Evolutionary conservation across 1,284 basidiomycete genomes (phyloP).

Genomic region (Malassezia dermatis): DNA sequence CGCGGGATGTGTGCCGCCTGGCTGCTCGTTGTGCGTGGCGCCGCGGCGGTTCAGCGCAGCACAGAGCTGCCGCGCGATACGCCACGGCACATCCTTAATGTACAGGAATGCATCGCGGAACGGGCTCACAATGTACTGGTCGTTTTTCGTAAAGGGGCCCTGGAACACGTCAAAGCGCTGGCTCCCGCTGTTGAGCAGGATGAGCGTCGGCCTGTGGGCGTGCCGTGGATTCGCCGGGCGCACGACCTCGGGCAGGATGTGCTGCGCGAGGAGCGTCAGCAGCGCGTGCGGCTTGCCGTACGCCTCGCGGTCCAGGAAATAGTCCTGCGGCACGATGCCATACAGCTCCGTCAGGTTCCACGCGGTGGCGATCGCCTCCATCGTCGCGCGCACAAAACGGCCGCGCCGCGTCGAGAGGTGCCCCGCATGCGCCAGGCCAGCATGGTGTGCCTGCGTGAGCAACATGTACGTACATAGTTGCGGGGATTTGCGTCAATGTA

Average conservation of each 20-base stretch:
- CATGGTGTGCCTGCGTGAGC: conserved; percentile 18
- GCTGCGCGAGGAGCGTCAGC: conserved; percentile 29
- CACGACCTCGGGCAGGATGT: conserved; percentile 40
- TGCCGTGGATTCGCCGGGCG: conserved; percentile 29
- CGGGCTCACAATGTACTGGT: conserved; percentile 42
- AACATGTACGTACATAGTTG: conserved; percentile 30
- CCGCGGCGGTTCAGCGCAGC: conserved; percentile 24
- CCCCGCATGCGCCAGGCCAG: conserved; percentile 19
- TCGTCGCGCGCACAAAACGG: conserved; percentile 27
- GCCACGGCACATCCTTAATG: conserved; percentile 34
- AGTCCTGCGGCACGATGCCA: conserved; percentile 41
- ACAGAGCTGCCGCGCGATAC: conserved; percentile 27
- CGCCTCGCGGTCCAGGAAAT: conserved; percentile 38
- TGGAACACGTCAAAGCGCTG: conserved; percentile 42
- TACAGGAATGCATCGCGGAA: conserved; percentile 41
- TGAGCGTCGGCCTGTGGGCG: conserved; percentile 22
- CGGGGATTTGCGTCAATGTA: conserved; percentile 52
- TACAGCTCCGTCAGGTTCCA: conserved; percentile 40
- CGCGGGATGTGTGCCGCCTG: conserved; percentile 21
- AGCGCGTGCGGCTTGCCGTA: conserved; percentile 28
- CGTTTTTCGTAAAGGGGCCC: conserved; percentile 40
- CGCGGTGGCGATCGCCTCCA: conserved; percentile 33
- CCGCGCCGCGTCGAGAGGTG: conserved; percentile 36
- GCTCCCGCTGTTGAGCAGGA: conserved; percentile 42
- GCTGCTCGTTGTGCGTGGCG: conserved; percentile 22